Conservation (phyloP, 768 basidiomycete species). For the Lepiota venenata region DNA sequence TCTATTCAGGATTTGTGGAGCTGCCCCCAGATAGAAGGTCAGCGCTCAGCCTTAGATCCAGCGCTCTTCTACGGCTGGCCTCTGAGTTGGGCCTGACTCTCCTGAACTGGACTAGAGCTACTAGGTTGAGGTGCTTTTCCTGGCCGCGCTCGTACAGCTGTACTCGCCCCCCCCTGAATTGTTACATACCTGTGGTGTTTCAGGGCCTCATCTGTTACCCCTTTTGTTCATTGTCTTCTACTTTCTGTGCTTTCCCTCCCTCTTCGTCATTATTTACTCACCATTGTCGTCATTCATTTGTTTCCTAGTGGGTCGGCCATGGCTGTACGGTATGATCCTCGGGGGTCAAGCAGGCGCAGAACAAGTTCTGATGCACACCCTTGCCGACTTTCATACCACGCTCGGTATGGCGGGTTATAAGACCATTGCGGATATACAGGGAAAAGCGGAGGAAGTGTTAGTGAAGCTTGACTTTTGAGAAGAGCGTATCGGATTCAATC, state of each 20-base stretch:
- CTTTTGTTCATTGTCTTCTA: too few relatives aligned
- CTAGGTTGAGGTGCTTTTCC: too few relatives aligned
- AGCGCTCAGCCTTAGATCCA: too few relatives aligned
- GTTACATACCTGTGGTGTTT: too few relatives aligned
- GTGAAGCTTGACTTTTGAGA: conserved; percentile 36
- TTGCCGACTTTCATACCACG: conserved; percentile 67
- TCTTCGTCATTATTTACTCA: neutral
- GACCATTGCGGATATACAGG: conserved; percentile 58
- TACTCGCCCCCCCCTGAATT: too few relatives aligned
- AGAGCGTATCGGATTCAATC: neutral
- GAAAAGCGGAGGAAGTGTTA: conserved; percentile 51
- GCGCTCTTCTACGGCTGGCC: too few relatives aligned
- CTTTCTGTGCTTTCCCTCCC: too few relatives aligned
- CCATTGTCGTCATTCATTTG: neutral
- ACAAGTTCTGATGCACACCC: conserved; percentile 62
- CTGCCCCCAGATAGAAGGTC: too few relatives aligned
- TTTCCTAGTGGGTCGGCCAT: conserved; percentile 63
- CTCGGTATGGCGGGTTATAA: conserved; percentile 61
- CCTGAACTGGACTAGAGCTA: too few relatives aligned
- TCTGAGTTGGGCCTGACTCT: too few relatives aligned
- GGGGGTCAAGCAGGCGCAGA: conserved; percentile 74
- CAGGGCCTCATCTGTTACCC: neutral
- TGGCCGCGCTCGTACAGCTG: too few relatives aligned
- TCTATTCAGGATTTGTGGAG: too few relatives aligned
- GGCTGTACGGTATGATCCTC: conserved; percentile 68